phyloP scores from a whole-genome alignment of 75 land plant genomes.

The Pinus albicaulis region DNA sequence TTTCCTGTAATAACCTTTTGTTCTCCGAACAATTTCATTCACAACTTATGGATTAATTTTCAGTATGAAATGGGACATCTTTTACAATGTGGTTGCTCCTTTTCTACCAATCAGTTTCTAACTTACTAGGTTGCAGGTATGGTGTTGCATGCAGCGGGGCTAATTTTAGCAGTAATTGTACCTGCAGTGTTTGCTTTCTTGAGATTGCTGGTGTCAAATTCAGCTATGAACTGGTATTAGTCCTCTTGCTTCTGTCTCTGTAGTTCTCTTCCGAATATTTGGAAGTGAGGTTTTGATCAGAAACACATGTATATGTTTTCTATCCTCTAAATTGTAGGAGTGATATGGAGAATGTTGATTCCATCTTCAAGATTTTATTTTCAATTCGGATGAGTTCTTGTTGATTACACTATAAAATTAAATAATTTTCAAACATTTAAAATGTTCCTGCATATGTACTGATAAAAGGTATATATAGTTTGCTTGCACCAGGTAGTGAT shows the following conservation, averaged over 20 bases:
- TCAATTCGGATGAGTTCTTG: too few relatives aligned
- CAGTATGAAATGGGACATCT: background rate
- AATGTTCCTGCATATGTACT: background rate
- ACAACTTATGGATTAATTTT: background rate
- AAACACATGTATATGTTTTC: background rate
- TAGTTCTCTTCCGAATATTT: background rate
- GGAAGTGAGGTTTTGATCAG: background rate
- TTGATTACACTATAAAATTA: background rate
- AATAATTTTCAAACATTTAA: background rate
- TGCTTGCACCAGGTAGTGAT: background rate
- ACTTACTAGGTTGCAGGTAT: conserved; percentile 41
- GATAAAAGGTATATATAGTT: background rate
- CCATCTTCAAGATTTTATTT: background rate
- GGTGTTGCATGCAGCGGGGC: conserved; percentile 46
- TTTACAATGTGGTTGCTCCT: too few relatives aligned
- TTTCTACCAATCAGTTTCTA: background rate
- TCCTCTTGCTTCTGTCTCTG: background rate
- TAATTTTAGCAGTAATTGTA: conserved; percentile 57
- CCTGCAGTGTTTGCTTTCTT: conserved; percentile 63
- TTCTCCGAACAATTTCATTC: background rate
- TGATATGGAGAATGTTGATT: background rate
- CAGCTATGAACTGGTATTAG: conserved; percentile 81
- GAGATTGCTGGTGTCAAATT: conserved; percentile 54
- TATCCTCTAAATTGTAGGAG: background rate
- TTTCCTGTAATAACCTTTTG: background rate